Percentiles rank a stretch among this genome's conserved stretches.
These are phyloP conservation scores for Biancaea sappan DNA, from an alignment of 306 rosid species.

Conservation along the genomic window DNA sequence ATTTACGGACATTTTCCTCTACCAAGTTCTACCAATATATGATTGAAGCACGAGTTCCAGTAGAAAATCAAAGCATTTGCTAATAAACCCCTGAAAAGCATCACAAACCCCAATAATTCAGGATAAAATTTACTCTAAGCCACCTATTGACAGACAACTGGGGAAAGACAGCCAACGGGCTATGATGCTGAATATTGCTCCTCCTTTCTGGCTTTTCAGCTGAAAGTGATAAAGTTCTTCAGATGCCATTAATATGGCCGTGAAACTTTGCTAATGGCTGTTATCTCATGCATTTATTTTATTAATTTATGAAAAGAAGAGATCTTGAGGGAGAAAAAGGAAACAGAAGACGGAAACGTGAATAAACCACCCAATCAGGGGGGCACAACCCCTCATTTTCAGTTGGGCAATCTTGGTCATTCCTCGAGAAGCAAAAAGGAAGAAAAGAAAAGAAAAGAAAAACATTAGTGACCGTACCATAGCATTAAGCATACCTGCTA, in stretches of 20 bases:
- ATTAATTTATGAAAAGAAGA: background rate
- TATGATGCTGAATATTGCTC: conserved; percentile 7
- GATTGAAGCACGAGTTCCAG: conserved; percentile 29
- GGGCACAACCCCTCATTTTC: conserved; percentile 18
- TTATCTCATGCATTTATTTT: background rate
- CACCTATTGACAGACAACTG: background rate
- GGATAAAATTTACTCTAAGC: background rate
- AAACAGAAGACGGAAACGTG: conserved; percentile 6
- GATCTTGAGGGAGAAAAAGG: background rate
- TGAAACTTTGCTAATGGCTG: conserved; percentile 19
- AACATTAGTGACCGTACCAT: background rate
- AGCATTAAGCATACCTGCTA: too few relatives aligned
- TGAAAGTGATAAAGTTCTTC: conserved; percentile 24
- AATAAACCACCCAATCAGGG: background rate
- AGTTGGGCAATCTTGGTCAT: conserved; percentile 27
- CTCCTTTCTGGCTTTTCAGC: conserved; percentile 19
- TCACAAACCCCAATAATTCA: conserved; percentile 26
- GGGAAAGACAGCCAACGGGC: conserved; percentile 2
- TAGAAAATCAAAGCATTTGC: conserved; percentile 16
- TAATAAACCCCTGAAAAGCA: conserved; percentile 20
- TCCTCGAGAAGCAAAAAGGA: conserved; percentile 27
- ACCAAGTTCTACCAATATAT: conserved; percentile 29
- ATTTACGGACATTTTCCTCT: background rate
- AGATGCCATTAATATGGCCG: conserved; percentile 15
- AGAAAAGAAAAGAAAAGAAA: too few relatives aligned